A percentile compares a stretch with the other conserved stretches of the same genome.
These are phyloP conservation scores for Suillus subalutaceus DNA, from an alignment of 768 basidiomycete genomes.

Conservation along the genomic window DNA sequence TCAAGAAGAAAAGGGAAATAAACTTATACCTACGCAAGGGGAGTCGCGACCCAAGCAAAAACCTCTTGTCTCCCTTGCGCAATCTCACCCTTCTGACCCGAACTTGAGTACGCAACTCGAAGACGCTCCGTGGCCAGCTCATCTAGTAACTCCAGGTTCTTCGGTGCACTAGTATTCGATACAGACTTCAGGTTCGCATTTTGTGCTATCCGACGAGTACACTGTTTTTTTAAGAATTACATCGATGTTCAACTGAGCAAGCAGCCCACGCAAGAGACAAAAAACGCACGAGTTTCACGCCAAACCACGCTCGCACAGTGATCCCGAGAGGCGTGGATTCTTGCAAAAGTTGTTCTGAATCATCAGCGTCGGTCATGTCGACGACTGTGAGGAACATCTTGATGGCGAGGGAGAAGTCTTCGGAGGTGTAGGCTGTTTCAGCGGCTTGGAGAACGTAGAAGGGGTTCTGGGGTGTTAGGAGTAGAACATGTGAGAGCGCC, in stretches of 20 bases:
- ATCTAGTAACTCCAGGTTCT: conserved; percentile 60
- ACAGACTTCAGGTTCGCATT: conserved; percentile 48
- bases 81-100: conserved; percentile 38
- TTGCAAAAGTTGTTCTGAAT: conserved; percentile 47
- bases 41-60: conserved; percentile 45
- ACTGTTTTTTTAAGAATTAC: conserved; percentile 41
- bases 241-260: conserved; percentile 1
- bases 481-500: conserved; percentile 77
- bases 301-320: conserved; percentile 73
- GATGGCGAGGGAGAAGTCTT: conserved; percentile 69
- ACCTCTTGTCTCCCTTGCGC: conserved; percentile 47
- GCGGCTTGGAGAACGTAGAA: conserved; percentile 84
- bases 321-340: conserved; percentile 54
- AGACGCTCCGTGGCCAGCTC: conserved; percentile 76
- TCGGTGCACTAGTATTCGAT: conserved; percentile 59
- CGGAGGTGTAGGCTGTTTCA: conserved; percentile 83
- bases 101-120: conserved; percentile 61
- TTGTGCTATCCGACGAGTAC: conserved; percentile 55
- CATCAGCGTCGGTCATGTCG: conserved; percentile 69
- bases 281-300: conserved; percentile 72
- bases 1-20: neutral
- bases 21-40: neutral
- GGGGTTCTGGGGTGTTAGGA: conserved; percentile 81
- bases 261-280: neutral
- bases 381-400: conserved; percentile 79